phyloP scores from a whole-genome alignment of 208 protist genomes.

The Leishmania gerbilli region DNA sequence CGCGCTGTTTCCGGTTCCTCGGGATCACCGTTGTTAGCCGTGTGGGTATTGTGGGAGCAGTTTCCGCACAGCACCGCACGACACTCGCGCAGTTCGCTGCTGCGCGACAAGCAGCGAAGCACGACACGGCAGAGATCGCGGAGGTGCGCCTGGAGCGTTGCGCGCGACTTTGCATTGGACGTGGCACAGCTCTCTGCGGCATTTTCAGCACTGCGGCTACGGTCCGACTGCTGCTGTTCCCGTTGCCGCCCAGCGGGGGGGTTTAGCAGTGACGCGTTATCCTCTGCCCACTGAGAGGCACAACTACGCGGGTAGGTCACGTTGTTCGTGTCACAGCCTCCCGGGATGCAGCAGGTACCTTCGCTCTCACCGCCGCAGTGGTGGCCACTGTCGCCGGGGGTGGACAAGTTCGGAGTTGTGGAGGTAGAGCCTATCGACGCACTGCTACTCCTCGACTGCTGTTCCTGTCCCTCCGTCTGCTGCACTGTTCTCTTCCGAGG shows the following conservation, averaged over 20 bases:
- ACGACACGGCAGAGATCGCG: background rate
- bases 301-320: background rate
- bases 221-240: background rate
- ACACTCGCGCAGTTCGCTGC: slow-evolving; percentile 16
- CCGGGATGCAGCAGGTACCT: no score
- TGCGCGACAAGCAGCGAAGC: slow-evolving; percentile 12
- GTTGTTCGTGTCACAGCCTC: background rate
- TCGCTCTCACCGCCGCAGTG: background rate
- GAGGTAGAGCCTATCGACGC: background rate
- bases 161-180: background rate
- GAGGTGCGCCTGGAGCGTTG: background rate
- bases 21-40: background rate
- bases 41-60: no score
- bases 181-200: background rate
- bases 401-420: background rate
- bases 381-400: background rate
- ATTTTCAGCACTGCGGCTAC: background rate
- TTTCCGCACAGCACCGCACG: background rate
- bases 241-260: background rate
- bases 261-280: background rate
- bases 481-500: no score
- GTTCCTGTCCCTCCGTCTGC: background rate
- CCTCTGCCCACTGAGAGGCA: background rate
- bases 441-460: background rate
- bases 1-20: background rate